Evolutionary conservation across 2,329 filamentous ascomycete genomes (phyloP).

Genomic region (Phialemonium atrogriseum): DNA sequence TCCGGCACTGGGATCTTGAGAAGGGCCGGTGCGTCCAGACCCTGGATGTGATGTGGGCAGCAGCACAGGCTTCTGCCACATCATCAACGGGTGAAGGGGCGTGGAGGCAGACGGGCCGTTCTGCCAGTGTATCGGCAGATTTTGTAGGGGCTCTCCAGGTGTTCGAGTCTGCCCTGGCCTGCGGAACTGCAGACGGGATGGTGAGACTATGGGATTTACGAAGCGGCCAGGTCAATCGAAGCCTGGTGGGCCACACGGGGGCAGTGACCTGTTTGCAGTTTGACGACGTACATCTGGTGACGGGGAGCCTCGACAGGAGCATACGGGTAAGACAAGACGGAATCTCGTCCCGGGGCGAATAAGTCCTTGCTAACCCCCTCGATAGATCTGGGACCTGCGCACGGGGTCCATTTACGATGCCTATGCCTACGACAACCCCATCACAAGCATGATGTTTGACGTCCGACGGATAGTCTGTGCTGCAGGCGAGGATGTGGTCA

Average conservation of each 20-base stretch:
- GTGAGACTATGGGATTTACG: constrained; percentile 93
- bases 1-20: constrained; percentile 94
- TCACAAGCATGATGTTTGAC: constrained; percentile 98
- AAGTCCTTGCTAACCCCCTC: constrained; percentile 8
- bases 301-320: constrained; percentile 84
- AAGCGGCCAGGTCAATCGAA: constrained; percentile 94
- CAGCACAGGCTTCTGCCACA: constrained; percentile 74
- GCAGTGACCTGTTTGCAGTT: constrained; percentile 93
- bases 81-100: constrained; percentile 50
- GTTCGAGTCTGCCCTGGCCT: constrained; percentile 91
- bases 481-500: constrained; percentile 86
- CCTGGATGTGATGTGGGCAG: constrained; percentile 94
- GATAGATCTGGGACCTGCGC: constrained; percentile 94
- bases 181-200: constrained; percentile 95
- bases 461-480: constrained; percentile 80
- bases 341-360: not conserved
- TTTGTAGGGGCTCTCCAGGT: constrained; percentile 94
- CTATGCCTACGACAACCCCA: constrained; percentile 85
- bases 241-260: constrained; percentile 89
- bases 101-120: constrained; percentile 67
- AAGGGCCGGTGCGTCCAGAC: constrained; percentile 98
- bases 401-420: constrained; percentile 94
- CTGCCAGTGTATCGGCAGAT: constrained; percentile 72
- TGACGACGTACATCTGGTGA: constrained; percentile 90
- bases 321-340: constrained; percentile 67